Base-by-base conservation (phyloP, 179 eudicot species). In the Dionaea muscipula region DNA sequence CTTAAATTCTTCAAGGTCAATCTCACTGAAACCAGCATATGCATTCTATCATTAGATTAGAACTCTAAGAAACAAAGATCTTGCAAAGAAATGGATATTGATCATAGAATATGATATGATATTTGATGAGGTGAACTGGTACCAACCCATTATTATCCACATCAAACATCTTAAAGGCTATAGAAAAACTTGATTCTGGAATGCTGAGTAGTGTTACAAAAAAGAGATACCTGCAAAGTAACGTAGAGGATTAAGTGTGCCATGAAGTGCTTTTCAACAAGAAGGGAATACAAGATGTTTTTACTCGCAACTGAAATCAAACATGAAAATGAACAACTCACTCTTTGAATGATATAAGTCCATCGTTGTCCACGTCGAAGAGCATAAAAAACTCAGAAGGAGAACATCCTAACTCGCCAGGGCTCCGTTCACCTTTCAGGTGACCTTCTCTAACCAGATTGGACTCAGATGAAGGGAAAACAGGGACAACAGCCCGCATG, bases 401-500 rank as follows among this genome's bases (percentile, higher is more conserved):
- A 47, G 79, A 72, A 51, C 96, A 84, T 31, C 73, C 71, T 35
- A 87, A 60, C 19, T 80, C 71, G 17, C 85, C 78, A 20, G 81
- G 76, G 20, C 36, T 12, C 64, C 56, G 55, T 57, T 93, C 94
- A 23, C 94, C 96, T 53, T 66, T 71, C 26, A 93, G 70, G 53
- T 16, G 69, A 56, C 99, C 99, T 28, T 74, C 93, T 66, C 94
- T 78, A 43, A 91, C 78, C 27, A 56, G 58, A 55, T 66, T 55
- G 28, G 94, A 72, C 62, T 84, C 94, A 21, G 94, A 77, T 23
- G 99, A 82, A 40, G 99, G 93, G 54, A 93, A 93, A 44, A 93
- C 96, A 2, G 99, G 93, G 57, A 93, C 94, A 57, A 88, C 75
- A 43, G 99, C 96, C 11, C 94, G 73, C 99, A 88, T 93, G 65